These are phyloP conservation scores for Aspergillus sp. DNA, from an alignment of 2,329 filamentous ascomycete species.

Conservation along the genomic window DNA sequence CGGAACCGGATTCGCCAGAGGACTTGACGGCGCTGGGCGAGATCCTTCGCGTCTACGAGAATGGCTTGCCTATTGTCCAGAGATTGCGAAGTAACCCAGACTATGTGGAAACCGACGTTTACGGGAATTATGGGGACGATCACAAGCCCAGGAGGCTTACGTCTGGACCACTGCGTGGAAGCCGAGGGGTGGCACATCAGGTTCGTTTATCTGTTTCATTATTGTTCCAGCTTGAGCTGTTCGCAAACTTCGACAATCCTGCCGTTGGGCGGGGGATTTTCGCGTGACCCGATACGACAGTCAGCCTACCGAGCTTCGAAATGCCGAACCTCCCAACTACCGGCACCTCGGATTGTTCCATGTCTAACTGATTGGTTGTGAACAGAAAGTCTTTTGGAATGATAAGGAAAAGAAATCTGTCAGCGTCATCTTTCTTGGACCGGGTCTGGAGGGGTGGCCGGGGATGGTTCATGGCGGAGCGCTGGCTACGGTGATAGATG, in stretches of 20 bases:
- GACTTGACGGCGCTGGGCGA: conserved; percentile 29
- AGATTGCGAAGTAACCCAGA: conserved; percentile 38
- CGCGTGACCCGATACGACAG: background rate
- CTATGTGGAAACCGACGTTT: conserved; percentile 40
- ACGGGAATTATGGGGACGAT: conserved; percentile 35
- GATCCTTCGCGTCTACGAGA: conserved; percentile 33
- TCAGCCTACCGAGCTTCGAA: conserved; percentile 3
- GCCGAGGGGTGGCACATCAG: conserved; percentile 41
- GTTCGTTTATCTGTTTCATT: conserved; percentile 24
- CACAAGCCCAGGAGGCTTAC: conserved; percentile 37
- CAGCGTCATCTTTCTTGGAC: conserved; percentile 67
- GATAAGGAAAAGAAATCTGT: conserved; percentile 56
- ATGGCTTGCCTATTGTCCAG: conserved; percentile 35
- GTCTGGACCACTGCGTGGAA: conserved; percentile 40
- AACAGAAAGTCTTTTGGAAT: conserved; percentile 66
- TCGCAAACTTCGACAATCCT: background rate
- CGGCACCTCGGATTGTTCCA: conserved; percentile 8
- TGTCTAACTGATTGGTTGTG: conserved; percentile 20
- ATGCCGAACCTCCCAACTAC: conserved; percentile 10
- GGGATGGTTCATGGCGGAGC: conserved; percentile 69
- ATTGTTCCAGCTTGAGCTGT: background rate
- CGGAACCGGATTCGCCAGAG: conserved; percentile 33
- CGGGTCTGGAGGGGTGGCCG: conserved; percentile 67
- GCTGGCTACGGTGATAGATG: conserved; percentile 67
- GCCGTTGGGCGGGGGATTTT: background rate